These are phyloP conservation scores for Schoenoplectus triqueter DNA, from an alignment of 202 grass and related monocot species.

Conservation along the genomic window DNA sequence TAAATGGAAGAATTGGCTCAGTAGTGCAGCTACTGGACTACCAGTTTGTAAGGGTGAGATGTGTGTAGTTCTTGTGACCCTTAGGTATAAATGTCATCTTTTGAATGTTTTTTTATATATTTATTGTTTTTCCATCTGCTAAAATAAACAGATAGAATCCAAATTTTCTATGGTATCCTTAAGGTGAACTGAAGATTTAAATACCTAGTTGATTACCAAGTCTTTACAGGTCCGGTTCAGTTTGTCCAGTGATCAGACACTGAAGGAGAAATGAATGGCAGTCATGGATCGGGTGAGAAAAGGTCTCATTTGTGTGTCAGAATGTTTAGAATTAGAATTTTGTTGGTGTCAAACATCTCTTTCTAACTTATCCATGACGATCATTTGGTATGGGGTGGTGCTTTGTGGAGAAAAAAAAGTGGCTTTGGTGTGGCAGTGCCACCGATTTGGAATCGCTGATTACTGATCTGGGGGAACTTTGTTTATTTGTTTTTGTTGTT, in stretches of 20 bases:
- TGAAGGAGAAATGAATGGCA: not conserved
- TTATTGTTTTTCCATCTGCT: not conserved
- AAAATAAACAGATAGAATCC: not conserved
- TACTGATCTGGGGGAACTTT: not conserved
- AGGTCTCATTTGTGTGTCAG: not conserved
- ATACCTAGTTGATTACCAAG: constrained; percentile 3
- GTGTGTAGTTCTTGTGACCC: not conserved
- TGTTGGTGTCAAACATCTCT: not conserved
- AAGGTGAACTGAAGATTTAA: not conserved
- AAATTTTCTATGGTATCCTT: not conserved
- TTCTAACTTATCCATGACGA: not conserved
- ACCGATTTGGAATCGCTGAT: not conserved
- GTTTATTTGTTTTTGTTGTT: no score
- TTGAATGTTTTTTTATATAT: not conserved
- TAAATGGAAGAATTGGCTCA: not conserved
- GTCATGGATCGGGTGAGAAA: not conserved
- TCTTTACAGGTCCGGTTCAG: not conserved
- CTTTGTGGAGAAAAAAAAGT: not conserved
- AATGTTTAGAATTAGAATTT: not conserved
- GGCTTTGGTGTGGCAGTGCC: not conserved
- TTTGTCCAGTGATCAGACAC: constrained; percentile 1
- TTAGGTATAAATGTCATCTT: not conserved
- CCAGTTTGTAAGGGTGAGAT: constrained; percentile 1
- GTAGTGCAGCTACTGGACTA: not conserved
- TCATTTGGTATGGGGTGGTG: not conserved